phyloP scores from a whole-genome alignment of 495 filamentous ascomycete species.

The Hypomontagnella submonticulosa region DNA sequence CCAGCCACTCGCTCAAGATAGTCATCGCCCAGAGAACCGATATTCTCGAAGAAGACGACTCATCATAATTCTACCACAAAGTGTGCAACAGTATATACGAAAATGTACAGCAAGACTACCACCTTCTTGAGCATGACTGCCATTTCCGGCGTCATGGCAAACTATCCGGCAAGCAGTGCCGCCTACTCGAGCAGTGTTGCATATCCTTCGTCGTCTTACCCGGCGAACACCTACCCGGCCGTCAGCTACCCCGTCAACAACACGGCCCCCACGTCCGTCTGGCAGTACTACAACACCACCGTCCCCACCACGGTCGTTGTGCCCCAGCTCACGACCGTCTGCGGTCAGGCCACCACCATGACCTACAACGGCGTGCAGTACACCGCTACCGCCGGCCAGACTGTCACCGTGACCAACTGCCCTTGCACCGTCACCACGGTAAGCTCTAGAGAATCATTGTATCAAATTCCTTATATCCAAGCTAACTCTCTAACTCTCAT shows the following conservation, averaged over 20 bases:
- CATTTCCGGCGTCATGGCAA: slow-evolving; percentile 43
- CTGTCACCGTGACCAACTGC: slow-evolving; percentile 44
- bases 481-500: background rate
- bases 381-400: slow-evolving; percentile 44
- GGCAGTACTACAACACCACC: slow-evolving; percentile 42
- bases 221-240: background rate
- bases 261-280: slow-evolving; percentile 29
- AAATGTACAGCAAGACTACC: slow-evolving; percentile 39
- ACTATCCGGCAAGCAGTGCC: background rate
- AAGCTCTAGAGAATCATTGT: slow-evolving; percentile 1
- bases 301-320: slow-evolving; percentile 44
- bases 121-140: slow-evolving; percentile 37
- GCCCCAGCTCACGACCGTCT: slow-evolving; percentile 44
- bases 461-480: no score
- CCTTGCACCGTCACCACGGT: slow-evolving; percentile 49
- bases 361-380: slow-evolving; percentile 43
- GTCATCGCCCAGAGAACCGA: slow-evolving; percentile 1
- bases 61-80: slow-evolving; percentile 1
- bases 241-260: slow-evolving; percentile 23
- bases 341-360: slow-evolving; percentile 39
- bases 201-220: background rate
- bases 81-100: slow-evolving; percentile 17
- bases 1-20: slow-evolving; percentile 27
- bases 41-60: slow-evolving; percentile 10
- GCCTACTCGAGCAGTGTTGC: background rate